Base-by-base conservation (phyloP, 257 asterid species). In the Euphrasia confusa region DNA sequence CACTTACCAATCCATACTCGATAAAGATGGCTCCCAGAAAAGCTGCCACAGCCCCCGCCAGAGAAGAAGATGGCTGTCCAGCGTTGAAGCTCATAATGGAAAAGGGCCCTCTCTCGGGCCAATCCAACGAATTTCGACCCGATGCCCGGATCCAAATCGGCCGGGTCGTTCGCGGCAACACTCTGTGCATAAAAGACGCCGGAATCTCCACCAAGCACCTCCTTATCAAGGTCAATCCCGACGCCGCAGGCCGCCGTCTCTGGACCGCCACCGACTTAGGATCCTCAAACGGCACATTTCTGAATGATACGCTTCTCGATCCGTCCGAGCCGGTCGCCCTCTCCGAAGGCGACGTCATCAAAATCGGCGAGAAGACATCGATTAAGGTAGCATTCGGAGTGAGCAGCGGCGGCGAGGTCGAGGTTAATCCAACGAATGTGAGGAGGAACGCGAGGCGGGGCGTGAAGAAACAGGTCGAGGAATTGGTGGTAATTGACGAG, bases 161-260 rank as follows among this genome's bases (percentile, higher is more conserved):
- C n/a, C 83, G 98, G 49, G 32, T 76, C 17, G 76, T 67, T 24
- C 84, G 90, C 2, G 95, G 96, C 65, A 88, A 91, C 78, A 74
- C 73, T 7, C 28, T 91, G 0, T 1, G 83, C 50, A 75, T 91
- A 79, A 88, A 81, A 75, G 96, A 91, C 64, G 58, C 69, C 26
- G 95, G 98, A 7, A 61, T 91, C 66, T 91, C 96, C 54, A 71
- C 98, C 42, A 86, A 86, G 63, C 98, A 91, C 73, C 64, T 83
- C 42, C 5, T 63, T 1, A 77, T 91, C 55, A 61, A 77, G 11
- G 72, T 67, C 56, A 71, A 68, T 6, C 14, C 72, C 35, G 52
- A 48, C 49, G 14, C 65, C 53, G 74, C 53, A 15, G 68, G 45
- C 5, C 37, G 13, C 58, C 53, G 60, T n/a, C 39, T 14, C 26